Percentiles rank a stretch among this genome's conserved stretches.
Conservation (phyloP, 768 basidiomycete genomes). For the Tricholoma sp. region DNA sequence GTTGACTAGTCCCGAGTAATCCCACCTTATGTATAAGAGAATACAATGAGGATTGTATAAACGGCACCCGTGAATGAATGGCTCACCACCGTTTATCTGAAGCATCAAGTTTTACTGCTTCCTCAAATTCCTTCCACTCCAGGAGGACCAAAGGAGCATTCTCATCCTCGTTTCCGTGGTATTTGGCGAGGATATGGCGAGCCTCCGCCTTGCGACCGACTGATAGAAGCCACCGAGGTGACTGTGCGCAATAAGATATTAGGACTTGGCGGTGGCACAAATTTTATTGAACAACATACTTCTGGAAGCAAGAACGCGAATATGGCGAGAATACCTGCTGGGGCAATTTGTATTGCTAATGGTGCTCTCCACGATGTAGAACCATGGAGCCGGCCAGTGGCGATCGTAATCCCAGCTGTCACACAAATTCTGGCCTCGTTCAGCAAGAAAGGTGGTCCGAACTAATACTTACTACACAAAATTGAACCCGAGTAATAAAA, state of each 20-base stretch:
- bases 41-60: not conserved
- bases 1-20: constrained; percentile 46
- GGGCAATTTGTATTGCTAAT: constrained; percentile 46
- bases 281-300: constrained; percentile 15
- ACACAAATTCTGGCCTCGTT: not conserved
- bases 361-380: constrained; percentile 47
- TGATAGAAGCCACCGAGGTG: constrained; percentile 51
- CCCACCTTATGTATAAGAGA: constrained; percentile 30
- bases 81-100: constrained; percentile 52
- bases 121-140: constrained; percentile 49
- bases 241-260: constrained; percentile 25
- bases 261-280: not conserved
- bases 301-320: constrained; percentile 34
- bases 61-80: constrained; percentile 10
- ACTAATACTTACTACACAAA: constrained; percentile 27
- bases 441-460: not conserved
- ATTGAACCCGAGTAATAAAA: constrained; percentile 44
- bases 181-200: constrained; percentile 40
- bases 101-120: constrained; percentile 42
- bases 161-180: constrained; percentile 48
- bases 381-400: constrained; percentile 31
- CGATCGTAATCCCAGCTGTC: constrained; percentile 35
- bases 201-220: constrained; percentile 46
- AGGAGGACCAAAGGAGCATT: constrained; percentile 46
- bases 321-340: constrained; percentile 33